Conservation (phyloP, 352 stramenopile species). For the Pythium aquatile region DNA sequence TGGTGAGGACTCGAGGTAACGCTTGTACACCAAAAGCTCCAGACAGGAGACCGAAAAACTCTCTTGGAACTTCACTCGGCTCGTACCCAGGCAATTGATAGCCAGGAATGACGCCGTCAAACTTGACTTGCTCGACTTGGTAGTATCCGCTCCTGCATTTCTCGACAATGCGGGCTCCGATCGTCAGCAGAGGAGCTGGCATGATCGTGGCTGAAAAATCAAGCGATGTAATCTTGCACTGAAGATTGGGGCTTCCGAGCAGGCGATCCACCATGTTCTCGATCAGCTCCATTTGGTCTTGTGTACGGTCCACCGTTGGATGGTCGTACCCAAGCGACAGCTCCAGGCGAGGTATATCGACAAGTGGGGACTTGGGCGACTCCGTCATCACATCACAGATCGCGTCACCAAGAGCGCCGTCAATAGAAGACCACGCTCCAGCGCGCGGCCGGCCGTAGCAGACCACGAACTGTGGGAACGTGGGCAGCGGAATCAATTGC, state of each 20-base stretch:
- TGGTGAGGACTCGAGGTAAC: background rate
- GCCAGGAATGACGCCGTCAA: background rate
- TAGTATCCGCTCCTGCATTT: constrained; percentile 2
- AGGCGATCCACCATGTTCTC: constrained; percentile 4
- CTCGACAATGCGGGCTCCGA: background rate
- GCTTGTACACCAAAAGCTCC: background rate
- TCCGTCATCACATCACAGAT: background rate
- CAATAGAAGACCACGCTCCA: background rate
- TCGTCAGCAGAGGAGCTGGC: background rate
- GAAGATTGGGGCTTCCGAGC: background rate
- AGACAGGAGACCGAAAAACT: background rate
- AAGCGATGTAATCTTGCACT: background rate
- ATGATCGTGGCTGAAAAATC: background rate
- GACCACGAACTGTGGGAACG: constrained; percentile 1
- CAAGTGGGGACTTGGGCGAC: background rate
- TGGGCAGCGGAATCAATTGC: background rate
- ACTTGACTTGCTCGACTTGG: background rate
- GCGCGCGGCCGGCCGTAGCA: background rate
- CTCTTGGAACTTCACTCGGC: background rate
- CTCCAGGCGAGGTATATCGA: background rate
- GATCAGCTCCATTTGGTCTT: background rate
- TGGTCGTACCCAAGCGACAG: background rate
- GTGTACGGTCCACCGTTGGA: background rate
- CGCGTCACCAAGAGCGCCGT: background rate
- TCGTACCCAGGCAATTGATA: background rate